A percentile compares a stretch with the other conserved stretches of the same genome.
These are phyloP conservation scores for Diplodia intermedia DNA, from an alignment of 2,329 filamentous ascomycete species.

Conservation along the genomic window DNA sequence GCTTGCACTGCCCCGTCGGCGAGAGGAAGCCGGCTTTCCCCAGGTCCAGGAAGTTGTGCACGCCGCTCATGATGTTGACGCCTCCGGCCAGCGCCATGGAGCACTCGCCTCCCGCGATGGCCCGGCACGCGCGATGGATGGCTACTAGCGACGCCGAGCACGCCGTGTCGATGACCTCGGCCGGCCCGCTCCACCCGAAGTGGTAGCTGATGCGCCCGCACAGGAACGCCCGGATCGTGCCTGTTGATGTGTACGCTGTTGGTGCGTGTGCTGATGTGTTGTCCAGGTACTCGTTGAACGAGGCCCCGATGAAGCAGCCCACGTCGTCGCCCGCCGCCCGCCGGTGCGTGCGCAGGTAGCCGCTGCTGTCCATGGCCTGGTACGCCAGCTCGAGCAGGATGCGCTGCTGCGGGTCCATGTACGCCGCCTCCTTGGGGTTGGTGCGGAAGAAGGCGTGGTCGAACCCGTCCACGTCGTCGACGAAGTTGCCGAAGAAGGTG, in stretches of 20 bases:
- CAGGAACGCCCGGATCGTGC: slow-evolving; percentile 37
- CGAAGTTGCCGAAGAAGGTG: slow-evolving; percentile 32
- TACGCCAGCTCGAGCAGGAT: slow-evolving; percentile 35
- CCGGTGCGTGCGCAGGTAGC: slow-evolving; percentile 24
- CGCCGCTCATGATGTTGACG: background rate
- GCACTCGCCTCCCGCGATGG: slow-evolving; percentile 32
- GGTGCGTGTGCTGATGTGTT: background rate
- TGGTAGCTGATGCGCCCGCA: slow-evolving; percentile 42
- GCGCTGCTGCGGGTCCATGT: slow-evolving; percentile 38
- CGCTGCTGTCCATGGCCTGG: slow-evolving; percentile 38
- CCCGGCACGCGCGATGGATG: slow-evolving; percentile 41
- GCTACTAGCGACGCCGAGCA: slow-evolving; percentile 42
- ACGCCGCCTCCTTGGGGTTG: slow-evolving; percentile 32
- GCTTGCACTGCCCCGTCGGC: slow-evolving; percentile 42
- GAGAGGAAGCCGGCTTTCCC: slow-evolving; percentile 38
- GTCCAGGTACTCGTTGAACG: slow-evolving; percentile 31
- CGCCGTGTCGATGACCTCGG: slow-evolving; percentile 43
- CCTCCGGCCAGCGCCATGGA: slow-evolving; percentile 33
- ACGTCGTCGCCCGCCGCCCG: slow-evolving; percentile 36
- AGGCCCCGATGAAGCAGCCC: slow-evolving; percentile 38
- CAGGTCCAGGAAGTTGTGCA: background rate
- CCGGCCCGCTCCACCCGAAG: slow-evolving; percentile 42
- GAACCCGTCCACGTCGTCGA: slow-evolving; percentile 34
- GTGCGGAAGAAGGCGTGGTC: slow-evolving; percentile 38
- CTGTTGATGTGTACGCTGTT: background rate